Evolutionary conservation across 148 eudicot species (phyloP).

Genomic region (Cornus controversa): DNA sequence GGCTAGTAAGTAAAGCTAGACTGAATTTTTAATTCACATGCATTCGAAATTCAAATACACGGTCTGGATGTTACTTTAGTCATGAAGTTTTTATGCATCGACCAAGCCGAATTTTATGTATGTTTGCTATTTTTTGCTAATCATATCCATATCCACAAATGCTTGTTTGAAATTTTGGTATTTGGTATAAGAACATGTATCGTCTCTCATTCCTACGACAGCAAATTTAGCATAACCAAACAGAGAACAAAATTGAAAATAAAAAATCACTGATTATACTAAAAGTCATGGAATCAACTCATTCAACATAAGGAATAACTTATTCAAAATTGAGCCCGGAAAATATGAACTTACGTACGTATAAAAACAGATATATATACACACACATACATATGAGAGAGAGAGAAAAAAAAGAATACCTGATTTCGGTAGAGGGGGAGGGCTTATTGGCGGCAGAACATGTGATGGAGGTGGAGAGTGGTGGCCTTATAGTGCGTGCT

Average conservation of each 20-base stretch:
- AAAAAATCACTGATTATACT: no score
- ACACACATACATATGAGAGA: not conserved
- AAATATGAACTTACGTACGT: not conserved
- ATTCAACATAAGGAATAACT: not conserved
- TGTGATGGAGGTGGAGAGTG: conserved; percentile 22
- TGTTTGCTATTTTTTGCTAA: no score
- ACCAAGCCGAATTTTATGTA: no score
- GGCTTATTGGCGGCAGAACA: conserved; percentile 66
- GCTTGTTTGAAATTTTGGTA: no score
- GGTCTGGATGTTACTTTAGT: no score
- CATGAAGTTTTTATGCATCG: no score
- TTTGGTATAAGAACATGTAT: no score
- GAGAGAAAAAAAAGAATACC: conserved; percentile 29
- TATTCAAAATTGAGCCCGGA: not conserved
- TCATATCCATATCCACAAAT: no score
- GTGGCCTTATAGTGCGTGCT: not conserved
- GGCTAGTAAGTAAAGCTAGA: no score
- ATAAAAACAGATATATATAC: not conserved
- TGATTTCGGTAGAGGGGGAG: conserved; percentile 48
- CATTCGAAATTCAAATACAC: no score
- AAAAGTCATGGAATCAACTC: not conserved
- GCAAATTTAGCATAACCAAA: not conserved
- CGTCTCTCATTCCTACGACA: not conserved
- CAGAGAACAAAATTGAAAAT: not conserved
- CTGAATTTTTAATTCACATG: no score